Percentiles rank a stretch among this genome's conserved stretches.
Evolutionary conservation across 2,329 filamentous ascomycete species (phyloP).

Genomic region (Stagonosporopsis chrysanthemi): DNA sequence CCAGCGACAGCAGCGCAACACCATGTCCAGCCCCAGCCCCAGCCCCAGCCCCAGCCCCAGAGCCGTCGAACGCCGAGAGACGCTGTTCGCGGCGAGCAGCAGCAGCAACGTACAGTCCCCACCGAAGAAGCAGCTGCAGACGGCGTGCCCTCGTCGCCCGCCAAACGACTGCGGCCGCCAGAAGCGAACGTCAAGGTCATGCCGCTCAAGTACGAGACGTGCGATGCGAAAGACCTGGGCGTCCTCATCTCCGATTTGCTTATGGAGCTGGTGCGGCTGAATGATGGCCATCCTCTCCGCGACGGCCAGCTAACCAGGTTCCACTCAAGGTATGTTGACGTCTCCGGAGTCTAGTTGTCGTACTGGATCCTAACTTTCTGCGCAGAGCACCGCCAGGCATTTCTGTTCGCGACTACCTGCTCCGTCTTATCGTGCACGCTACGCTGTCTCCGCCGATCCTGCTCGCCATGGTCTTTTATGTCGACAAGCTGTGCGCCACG

Average conservation of each 20-base stretch:
- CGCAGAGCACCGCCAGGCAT: conserved; percentile 80
- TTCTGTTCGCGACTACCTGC: conserved; percentile 91
- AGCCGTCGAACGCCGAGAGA: conserved; percentile 21
- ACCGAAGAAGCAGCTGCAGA: neutral
- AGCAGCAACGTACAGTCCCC: conserved; percentile 2
- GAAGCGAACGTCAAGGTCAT: conserved; percentile 63
- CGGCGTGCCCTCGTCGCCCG: conserved; percentile 33
- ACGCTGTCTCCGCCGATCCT: conserved; percentile 91
- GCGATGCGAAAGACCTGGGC: conserved; percentile 84
- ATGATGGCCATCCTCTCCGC: conserved; percentile 84
- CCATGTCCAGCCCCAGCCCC: conserved; percentile 17
- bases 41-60: neutral
- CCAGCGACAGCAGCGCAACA: conserved; percentile 25
- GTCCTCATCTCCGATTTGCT: conserved; percentile 94
- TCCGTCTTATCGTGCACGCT: conserved; percentile 90
- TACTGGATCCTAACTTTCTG: conserved; percentile 14
- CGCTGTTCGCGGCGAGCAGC: conserved; percentile 19
- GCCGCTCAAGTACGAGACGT: conserved; percentile 80
- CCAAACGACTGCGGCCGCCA: conserved; percentile 43
- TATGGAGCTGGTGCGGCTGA: conserved; percentile 90
- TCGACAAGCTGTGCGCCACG: conserved; percentile 89
- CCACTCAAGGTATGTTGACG: conserved; percentile 76
- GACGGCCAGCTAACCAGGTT: conserved; percentile 91
- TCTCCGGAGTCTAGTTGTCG: neutral
- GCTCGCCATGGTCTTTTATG: conserved; percentile 99